Evolutionary conservation across 305 asterid species (phyloP), one percentile per base, ranked within the genome.

Genomic region (Lippia alba): DNA sequence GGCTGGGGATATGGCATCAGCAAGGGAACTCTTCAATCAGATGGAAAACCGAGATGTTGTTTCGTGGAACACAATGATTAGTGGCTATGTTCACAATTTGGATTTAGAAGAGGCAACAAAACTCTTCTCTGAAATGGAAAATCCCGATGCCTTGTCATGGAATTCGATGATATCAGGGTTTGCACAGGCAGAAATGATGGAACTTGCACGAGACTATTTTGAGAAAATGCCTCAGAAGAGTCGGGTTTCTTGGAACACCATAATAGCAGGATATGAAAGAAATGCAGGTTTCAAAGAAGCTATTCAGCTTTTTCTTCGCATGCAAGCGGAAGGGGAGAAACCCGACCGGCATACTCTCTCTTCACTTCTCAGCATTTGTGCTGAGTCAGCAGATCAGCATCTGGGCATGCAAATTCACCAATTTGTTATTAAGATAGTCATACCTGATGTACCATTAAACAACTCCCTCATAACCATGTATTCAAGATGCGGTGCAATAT

Each of bases 391-490:
- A 14, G 88, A 77, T 32, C 82, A 82, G 66, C 74, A 69, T 30
- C 74, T 86, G 19, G 98, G 98, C 20, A 75, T 79, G 83, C 98
- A 93, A 66, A 79, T 87, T 64, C 96, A 93, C 80, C 97, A 93
- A 70, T 5, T 84, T 78, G 83, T 86, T 1, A 65, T 78, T 32
- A 93, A 93, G 73, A 67, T 74, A 60, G 85, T 81, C 17, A 75
- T 87, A 68, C 90, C 96, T 0, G 97, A 93, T 69, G 65, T 85
- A 56, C 96, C 94, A 0, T 74, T 93, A 64, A 89, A 86, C 73
- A 93, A 93, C 80, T 82, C 98, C 56, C 89, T 93, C 67, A 81
- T 93, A 63, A 93, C 94, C 14, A 91, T 93, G 98, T 89, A 93
- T 20, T 89, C 94, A 0, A 89, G 86, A 77, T 86, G 96, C 73